These are phyloP conservation scores for Aspergillus spinulosporus DNA, from an alignment of 2,329 filamentous ascomycete species.

Conservation along the genomic window DNA sequence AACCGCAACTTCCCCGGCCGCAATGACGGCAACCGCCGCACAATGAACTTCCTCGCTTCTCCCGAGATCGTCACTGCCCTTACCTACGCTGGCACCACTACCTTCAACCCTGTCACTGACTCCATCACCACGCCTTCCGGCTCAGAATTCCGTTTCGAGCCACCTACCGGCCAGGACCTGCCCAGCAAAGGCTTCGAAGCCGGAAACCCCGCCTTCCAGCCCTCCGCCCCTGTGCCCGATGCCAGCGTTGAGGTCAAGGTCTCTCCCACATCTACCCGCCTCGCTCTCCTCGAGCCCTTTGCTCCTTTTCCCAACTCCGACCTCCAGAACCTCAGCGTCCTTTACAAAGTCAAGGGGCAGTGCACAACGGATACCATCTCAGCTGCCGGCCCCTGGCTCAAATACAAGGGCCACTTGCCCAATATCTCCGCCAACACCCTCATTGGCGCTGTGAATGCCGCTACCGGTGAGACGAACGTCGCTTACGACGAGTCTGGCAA, in stretches of 20 bases:
- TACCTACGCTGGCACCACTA: conserved; percentile 86
- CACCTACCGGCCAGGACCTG: conserved; percentile 64
- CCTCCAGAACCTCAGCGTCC: conserved; percentile 73
- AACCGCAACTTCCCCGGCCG: conserved; percentile 98
- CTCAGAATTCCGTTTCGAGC: conserved; percentile 77
- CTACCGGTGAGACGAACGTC: conserved; percentile 87
- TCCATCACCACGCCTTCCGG: conserved; percentile 76
- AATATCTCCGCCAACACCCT: conserved; percentile 98
- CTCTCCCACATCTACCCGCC: conserved; percentile 81
- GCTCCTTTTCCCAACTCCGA: conserved; percentile 75
- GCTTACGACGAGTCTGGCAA: conserved; percentile 84
- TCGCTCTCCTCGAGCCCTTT: conserved; percentile 91
- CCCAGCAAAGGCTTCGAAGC: conserved; percentile 75
- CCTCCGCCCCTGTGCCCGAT: conserved; percentile 71
- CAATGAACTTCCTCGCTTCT: conserved; percentile 98
- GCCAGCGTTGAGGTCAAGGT: conserved; percentile 71
- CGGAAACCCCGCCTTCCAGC: conserved; percentile 72
- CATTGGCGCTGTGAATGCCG: conserved; percentile 89
- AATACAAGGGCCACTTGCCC: conserved; percentile 98
- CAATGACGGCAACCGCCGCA: conserved; percentile 93
- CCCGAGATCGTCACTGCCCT: conserved; percentile 97
- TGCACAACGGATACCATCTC: conserved; percentile 99
- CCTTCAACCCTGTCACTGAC: conserved; percentile 95
- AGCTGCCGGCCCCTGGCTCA: conserved; percentile 93
- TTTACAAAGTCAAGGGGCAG: conserved; percentile 96